Evolutionary conservation across 352 stramenopile genomes (phyloP), one percentile per base, ranked within the genome.

Genomic region (Globisporangium nodosum): DNA sequence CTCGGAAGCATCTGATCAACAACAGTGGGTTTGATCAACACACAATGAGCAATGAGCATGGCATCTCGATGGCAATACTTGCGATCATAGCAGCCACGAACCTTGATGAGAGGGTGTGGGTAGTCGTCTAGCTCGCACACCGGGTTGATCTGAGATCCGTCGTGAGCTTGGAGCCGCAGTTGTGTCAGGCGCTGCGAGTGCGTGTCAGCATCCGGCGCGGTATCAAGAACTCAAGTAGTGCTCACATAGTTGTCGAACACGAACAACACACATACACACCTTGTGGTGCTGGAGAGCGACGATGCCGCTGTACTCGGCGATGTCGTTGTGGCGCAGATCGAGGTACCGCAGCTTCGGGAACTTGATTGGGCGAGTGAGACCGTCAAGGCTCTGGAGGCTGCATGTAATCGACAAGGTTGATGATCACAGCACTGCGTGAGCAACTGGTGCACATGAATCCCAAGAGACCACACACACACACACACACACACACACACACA

Each of bases 271-370:
- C 33, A 35, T 18, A 3, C 45, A 30, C 55, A 92, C 80, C 65
- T 83, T 85, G 1, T 83, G 55, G 13, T 78, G 66, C 42, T 91
- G 77, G 0, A 92, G 52, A 3, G 66, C 58, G 20, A 70, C 42
- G 13, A 92, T 48, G 2, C 56, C 61, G 6, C 59, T 66, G 13
- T 87, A 73, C 1, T 64, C 68, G 1, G 63, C 57, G 37, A 93
- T 74, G 13, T 78, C 63, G 35, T 94, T 94, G 30, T 79, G 72
- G 7, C 84, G 74, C 31, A 92, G 55, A 48, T 94, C 84, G 35
- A 94, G 48, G 40, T 91, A 91, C 24, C 73, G 66, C 52, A 94
- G 60, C 33, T 77, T 74, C 2, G 84, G 81, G 24, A 92, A 80
- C 62, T 94, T 94, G 3, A 91, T 58, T 0, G 84, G 81, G 0